Evolutionary conservation across 306 rosid species (phyloP).

Genomic region (Rubus idaeus): DNA sequence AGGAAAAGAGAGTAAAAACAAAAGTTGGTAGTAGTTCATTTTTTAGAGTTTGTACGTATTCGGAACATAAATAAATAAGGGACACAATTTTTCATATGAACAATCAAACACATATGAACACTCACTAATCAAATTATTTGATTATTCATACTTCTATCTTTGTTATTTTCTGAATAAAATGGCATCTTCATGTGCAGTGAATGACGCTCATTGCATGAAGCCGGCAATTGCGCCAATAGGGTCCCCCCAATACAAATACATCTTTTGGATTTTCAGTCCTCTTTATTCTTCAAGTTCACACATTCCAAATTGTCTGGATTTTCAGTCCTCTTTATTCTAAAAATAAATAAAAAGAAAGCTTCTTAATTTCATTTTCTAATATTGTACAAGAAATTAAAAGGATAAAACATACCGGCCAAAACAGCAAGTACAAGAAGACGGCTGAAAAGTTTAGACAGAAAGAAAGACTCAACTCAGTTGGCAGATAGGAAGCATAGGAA

Average conservation of each 20-base stretch:
- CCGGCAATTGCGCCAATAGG: slow-evolving; percentile 23
- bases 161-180: no score
- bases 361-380: background rate
- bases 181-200: slow-evolving; percentile 8
- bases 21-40: no score
- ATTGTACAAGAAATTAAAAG: background rate
- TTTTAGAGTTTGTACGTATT: background rate
- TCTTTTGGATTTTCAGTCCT: background rate
- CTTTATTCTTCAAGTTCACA: background rate
- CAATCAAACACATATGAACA: background rate
- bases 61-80: background rate
- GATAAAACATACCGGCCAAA: background rate
- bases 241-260: background rate
- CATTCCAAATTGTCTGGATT: background rate
- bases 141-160: no score
- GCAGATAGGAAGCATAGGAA: background rate
- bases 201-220: background rate
- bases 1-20: no score
- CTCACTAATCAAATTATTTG: background rate
- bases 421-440: background rate
- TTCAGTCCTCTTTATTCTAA: background rate
- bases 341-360: background rate
- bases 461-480: background rate
- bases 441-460: background rate
- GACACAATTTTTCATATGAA: background rate